Conservation (phyloP, 2,329 filamentous ascomycete species). For the Paracoccidioides lutzii region DNA sequence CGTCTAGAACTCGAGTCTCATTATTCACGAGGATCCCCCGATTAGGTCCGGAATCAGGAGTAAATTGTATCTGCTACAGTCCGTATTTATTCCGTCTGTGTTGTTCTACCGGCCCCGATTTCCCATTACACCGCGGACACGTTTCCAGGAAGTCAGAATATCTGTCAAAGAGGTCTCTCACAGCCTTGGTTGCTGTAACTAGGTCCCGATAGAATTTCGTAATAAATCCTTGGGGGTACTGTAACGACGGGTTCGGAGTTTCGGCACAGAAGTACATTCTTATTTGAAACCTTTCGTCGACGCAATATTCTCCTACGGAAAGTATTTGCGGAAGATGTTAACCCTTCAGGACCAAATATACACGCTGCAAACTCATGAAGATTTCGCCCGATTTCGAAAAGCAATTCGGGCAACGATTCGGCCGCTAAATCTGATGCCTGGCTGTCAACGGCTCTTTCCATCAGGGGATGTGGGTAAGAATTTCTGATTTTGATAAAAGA, state of each 20-base stretch:
- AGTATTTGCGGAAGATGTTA: not conserved
- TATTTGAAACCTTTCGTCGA: not conserved
- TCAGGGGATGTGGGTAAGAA: not conserved
- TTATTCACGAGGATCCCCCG: too few species aligned
- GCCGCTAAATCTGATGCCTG: too few species aligned
- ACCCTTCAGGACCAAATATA: conserved; percentile 2
- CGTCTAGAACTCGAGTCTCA: too few species aligned
- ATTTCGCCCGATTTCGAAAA: not conserved
- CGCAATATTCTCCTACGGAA: not conserved
- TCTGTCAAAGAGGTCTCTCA: not conserved
- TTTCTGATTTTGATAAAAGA: not conserved
- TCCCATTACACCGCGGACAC: not conserved
- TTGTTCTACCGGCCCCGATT: too few species aligned
- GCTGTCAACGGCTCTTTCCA: too few species aligned
- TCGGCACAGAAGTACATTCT: not conserved
- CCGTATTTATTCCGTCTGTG: too few species aligned
- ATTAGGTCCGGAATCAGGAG: too few species aligned
- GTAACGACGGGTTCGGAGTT: not conserved
- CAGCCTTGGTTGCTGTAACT: not conserved
- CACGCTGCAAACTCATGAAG: conserved; percentile 2
- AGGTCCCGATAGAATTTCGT: not conserved
- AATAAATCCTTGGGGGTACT: not conserved
- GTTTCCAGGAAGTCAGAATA: not conserved
- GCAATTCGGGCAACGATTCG: too few species aligned
- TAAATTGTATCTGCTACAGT: too few species aligned